Conservation (phyloP, 1,284 basidiomycete genomes). For the Exobasidium cylindrosporum region DNA sequence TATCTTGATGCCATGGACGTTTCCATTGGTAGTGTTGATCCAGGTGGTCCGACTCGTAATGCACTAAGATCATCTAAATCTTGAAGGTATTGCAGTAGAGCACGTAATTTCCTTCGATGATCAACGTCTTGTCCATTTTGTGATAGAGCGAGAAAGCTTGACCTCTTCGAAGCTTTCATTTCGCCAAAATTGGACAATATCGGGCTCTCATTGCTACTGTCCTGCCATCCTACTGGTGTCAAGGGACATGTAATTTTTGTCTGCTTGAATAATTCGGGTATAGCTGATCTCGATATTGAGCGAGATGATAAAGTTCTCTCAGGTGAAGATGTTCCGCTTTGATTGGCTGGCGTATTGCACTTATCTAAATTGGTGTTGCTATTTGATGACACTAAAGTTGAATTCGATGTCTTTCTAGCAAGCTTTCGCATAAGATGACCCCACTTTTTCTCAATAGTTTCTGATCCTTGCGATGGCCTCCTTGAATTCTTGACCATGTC, state of each 20-base stretch:
- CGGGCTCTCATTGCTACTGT: not conserved
- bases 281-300: too few species aligned
- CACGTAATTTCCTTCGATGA: not conserved
- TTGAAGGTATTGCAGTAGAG: not conserved
- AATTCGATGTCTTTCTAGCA: not conserved
- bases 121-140: not conserved
- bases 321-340: not conserved
- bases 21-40: not conserved
- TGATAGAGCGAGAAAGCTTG: not conserved
- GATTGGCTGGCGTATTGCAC: not conserved
- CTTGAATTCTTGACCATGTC: not conserved
- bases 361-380: not conserved
- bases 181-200: not conserved
- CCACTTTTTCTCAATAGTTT: not conserved
- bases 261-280: too few species aligned
- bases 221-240: not conserved
- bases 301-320: not conserved
- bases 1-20: not conserved
- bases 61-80: conserved; percentile 2
- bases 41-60: not conserved
- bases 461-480: not conserved
- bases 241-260: not conserved
- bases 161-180: too few species aligned
- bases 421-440: not conserved
- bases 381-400: not conserved